Conservation (phyloP, 169 alveolate genomes). For the Theileria parva region DNA sequence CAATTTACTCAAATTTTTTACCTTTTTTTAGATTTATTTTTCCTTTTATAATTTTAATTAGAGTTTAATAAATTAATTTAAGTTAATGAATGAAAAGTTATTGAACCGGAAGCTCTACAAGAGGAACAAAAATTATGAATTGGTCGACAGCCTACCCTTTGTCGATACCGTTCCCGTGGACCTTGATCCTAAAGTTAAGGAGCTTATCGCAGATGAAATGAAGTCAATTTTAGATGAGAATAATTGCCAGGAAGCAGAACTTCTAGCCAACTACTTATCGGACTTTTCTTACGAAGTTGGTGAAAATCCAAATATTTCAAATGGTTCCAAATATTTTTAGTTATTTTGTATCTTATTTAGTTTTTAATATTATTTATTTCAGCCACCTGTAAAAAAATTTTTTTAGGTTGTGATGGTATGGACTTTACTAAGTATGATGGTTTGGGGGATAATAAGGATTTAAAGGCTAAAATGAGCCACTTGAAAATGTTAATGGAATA, state of each 20-base stretch:
- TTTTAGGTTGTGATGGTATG: constrained; percentile 6
- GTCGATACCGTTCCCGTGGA: constrained; percentile 61
- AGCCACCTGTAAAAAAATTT: not conserved
- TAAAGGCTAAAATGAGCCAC: constrained; percentile 14
- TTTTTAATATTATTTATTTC: not conserved
- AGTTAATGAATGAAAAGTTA: not conserved
- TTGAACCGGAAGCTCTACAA: constrained; percentile 1
- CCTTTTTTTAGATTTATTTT: not conserved
- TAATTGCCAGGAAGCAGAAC: constrained; percentile 29
- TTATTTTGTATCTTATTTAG: not conserved
- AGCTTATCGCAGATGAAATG: constrained; percentile 40
- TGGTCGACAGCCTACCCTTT: constrained; percentile 55
- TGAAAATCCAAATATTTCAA: not conserved
- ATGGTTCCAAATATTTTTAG: not conserved
- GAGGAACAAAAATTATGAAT: constrained; percentile 26
- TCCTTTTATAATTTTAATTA: not conserved
- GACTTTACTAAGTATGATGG: constrained; percentile 32
- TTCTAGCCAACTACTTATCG: constrained; percentile 23
- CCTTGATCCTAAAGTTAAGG: constrained; percentile 37
- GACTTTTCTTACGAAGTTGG: constrained; percentile 20
- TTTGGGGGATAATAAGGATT: constrained; percentile 1
- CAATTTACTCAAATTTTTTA: not conserved
- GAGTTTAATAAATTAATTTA: not conserved
- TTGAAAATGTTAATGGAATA: constrained; percentile 45
- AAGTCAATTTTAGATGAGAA: constrained; percentile 41